phyloP scores from a whole-genome alignment of 176 grass and related monocot species.

The Ensete glaucum region DNA sequence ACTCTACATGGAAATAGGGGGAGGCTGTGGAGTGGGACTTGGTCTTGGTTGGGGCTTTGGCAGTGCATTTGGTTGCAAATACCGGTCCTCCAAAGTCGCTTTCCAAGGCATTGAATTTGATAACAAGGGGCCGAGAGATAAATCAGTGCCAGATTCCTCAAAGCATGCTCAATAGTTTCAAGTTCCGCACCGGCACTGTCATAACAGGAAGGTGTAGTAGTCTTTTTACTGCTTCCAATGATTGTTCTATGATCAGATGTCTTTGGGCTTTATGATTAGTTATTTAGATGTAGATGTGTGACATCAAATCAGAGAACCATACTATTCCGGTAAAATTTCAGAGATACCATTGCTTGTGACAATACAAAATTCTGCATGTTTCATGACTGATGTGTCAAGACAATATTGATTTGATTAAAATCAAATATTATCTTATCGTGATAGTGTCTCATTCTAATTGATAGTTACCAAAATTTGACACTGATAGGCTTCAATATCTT shows the following conservation, averaged over 20 bases:
- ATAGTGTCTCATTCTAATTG: too few relatives aligned
- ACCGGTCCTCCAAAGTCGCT: conserved; percentile 70
- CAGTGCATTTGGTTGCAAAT: conserved; percentile 80
- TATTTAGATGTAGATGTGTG: too few relatives aligned
- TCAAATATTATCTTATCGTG: too few relatives aligned
- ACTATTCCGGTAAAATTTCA: too few relatives aligned
- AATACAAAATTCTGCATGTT: too few relatives aligned
- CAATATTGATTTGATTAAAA: too few relatives aligned
- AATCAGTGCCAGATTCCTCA: conserved; percentile 18
- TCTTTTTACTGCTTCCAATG: not conserved
- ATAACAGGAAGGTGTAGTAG: not conserved
- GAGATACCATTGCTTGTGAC: too few relatives aligned
- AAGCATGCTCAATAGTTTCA: conserved; percentile 37
- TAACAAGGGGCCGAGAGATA: conserved; percentile 38
- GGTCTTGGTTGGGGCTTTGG: conserved; percentile 93
- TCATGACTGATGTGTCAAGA: too few relatives aligned
- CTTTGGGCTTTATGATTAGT: not conserved
- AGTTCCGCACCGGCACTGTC: conserved; percentile 15
- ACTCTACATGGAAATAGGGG: conserved; percentile 32
- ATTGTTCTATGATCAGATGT: not conserved
- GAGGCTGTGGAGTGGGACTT: conserved; percentile 73
- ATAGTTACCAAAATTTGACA: too few relatives aligned
- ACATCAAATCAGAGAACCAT: too few relatives aligned
- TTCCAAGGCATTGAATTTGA: conserved; percentile 82
- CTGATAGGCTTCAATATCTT: too few relatives aligned